Evolutionary conservation across 2,329 filamentous ascomycete species (phyloP).

Genomic region (Diaporthe batatas): DNA sequence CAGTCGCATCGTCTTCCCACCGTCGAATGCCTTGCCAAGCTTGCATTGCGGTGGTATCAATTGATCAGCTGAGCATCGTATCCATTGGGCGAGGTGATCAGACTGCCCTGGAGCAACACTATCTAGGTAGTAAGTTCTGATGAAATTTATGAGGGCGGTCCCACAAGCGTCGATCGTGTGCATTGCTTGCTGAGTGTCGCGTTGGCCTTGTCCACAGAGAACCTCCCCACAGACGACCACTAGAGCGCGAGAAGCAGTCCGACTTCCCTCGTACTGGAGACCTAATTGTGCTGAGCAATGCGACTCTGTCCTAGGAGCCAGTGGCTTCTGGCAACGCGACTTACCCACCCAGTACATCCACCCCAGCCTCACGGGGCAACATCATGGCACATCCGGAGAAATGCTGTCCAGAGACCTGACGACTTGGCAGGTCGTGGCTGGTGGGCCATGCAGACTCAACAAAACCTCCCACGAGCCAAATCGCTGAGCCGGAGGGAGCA

Average conservation of each 20-base stretch:
- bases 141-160: background rate
- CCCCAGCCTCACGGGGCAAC: background rate
- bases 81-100: background rate
- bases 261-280: background rate
- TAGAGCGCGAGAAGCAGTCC: background rate
- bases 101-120: background rate
- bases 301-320: background rate
- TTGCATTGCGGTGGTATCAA: constrained; percentile 5
- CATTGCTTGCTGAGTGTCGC: background rate
- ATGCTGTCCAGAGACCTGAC: background rate
- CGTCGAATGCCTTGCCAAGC: too few relatives aligned
- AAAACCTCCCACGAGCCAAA: background rate
- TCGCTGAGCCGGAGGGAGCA: background rate
- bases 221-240: background rate
- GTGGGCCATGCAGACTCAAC: background rate
- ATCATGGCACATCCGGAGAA: background rate
- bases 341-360: background rate
- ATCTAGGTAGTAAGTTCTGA: too few relatives aligned
- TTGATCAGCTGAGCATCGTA: constrained; percentile 15
- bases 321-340: background rate
- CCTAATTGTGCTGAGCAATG: background rate
- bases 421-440: background rate
- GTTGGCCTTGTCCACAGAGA: background rate
- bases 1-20: background rate
- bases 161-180: constrained; percentile 6